Evolutionary conservation across 2,329 filamentous ascomycete genomes (phyloP), one percentile per base, ranked within the genome.

Genomic region (Colletotrichum somersetense): DNA sequence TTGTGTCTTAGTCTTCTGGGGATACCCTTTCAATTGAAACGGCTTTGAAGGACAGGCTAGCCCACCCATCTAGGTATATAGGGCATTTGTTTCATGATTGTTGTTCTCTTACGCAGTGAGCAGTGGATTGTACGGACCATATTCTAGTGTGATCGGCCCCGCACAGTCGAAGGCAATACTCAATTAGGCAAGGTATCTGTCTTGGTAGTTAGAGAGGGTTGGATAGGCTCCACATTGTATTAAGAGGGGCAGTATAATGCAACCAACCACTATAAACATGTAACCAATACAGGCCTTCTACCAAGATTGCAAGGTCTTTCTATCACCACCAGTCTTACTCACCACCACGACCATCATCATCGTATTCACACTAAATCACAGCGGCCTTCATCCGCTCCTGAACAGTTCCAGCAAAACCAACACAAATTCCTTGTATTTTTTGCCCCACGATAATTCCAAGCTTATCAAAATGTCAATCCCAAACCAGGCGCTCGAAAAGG

Each of bases 401-500:
- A 42, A 5, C 6, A 3, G 8, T 14, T 23, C 10, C 20, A 57
- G n/a, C 7, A 40, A 23, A 40, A 16, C 35, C n/a, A 26, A 42
- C n/a, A 26, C 30, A 35, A 56, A 20, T 35, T 23, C 20, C 6
- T 40, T 14, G 2, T 26, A 30, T 16, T 2, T 10, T 20, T 18
- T 7, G 46, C n/a, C 35, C 5, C 16, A 42, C 40, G 35, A 40
- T n/a, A 23, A 38, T 42, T 40, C 12, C 14, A 11, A 26, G 5
- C 46, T 30, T 30, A 1, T 20, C 78, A 88, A 77, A 63, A 98
- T 98, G 96, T 94, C 96, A 66, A 96, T 98, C 77, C 92, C 95
- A 66, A 97, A 97, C 79, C 94, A 97, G 85, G 95, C 95, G 71
- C 86, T 98, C 75, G 93, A 97, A 81, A 97, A 98, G 92, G 96